These are phyloP conservation scores for Flaveria floridana DNA, from an alignment of 140 eudicot species.

Conservation along the genomic window DNA sequence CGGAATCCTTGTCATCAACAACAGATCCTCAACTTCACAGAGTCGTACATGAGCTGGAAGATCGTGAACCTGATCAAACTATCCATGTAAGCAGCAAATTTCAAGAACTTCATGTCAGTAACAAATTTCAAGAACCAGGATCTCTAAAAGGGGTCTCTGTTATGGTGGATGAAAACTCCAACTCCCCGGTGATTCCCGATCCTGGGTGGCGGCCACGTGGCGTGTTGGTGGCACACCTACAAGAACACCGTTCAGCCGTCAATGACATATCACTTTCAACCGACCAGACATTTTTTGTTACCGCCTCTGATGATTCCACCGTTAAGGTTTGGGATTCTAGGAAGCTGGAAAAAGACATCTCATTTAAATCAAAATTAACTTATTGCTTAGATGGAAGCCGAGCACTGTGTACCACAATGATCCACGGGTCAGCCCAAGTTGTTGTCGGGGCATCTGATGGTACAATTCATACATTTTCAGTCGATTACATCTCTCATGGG, in stretches of 20 bases:
- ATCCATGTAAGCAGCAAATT: constrained; percentile 52
- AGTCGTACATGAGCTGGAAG: constrained; percentile 94
- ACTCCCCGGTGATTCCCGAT: constrained; percentile 59
- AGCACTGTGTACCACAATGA: constrained; percentile 71
- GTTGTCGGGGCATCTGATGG: constrained; percentile 90
- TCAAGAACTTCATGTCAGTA: constrained; percentile 58
- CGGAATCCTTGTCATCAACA: constrained; percentile 57
- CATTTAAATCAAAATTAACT: constrained; percentile 85
- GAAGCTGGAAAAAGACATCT: constrained; percentile 88
- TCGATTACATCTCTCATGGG: constrained; percentile 79
- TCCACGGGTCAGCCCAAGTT: constrained; percentile 81
- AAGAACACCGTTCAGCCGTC: constrained; percentile 91
- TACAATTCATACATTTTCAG: constrained; percentile 71
- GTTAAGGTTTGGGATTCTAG: constrained; percentile 95
- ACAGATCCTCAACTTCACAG: constrained; percentile 62
- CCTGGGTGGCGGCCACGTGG: constrained; percentile 99
- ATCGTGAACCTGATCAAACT: constrained; percentile 70
- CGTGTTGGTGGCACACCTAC: constrained; percentile 92
- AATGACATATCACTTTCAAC: constrained; percentile 82
- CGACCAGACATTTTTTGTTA: constrained; percentile 80
- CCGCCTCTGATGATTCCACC: constrained; percentile 96
- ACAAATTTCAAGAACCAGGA: constrained; percentile 69
- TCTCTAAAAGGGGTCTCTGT: constrained; percentile 49
- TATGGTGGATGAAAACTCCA: constrained; percentile 41
- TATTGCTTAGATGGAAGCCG: constrained; percentile 82